Base-by-base conservation (phyloP, 106 monocot species). In the Dendrobium nobile region DNA sequence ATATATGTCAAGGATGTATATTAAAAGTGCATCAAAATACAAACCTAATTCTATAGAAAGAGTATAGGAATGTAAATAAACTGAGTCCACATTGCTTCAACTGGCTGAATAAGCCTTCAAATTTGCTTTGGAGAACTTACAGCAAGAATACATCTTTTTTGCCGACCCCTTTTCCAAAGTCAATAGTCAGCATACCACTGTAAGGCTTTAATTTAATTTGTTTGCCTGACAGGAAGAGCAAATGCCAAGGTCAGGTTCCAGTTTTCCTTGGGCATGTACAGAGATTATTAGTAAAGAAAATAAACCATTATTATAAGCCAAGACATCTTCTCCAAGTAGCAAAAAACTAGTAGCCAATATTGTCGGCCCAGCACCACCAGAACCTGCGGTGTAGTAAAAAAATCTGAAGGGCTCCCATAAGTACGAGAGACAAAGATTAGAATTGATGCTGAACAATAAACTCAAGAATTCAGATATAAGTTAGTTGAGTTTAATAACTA, bases 281-380 rank as follows among this genome's bases (percentile, higher is more conserved):
- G 28, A 72, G 26, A 47, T 31, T 56, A 58, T 70, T 18, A 74
- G n/a, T 77, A 19, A 47, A 42, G 1, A 61, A 82, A 74, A 70
- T 80, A 13, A 51, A 93, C 96, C 96, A 82, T 94, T 92, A 54
- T 89, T 90, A 80, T 94, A 97, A 77, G 87, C 96, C 72, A 89
- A 82, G 64, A 94, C 96, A 86, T 93, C 93, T 81, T 97, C 94
- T 65, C 94, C 96, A 79, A 97, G 96, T 77, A 97, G 88, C 79
- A 97, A 84, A 82, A 97, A 90, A 88, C 96, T 97, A 26, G 96
- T 94, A 2, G 92, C 87, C 22, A 97, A 84, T 84, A 97, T 97
- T 54, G 96, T 97, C 73, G 96, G 96, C 20, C 96, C 96, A 77
- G 86, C 96, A 82, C 94, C 96, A 85, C 96, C 96, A 81, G 94